Evolutionary conservation across 2,329 filamentous ascomycete species (phyloP).

Genomic region (Tolypocladium paradoxum): DNA sequence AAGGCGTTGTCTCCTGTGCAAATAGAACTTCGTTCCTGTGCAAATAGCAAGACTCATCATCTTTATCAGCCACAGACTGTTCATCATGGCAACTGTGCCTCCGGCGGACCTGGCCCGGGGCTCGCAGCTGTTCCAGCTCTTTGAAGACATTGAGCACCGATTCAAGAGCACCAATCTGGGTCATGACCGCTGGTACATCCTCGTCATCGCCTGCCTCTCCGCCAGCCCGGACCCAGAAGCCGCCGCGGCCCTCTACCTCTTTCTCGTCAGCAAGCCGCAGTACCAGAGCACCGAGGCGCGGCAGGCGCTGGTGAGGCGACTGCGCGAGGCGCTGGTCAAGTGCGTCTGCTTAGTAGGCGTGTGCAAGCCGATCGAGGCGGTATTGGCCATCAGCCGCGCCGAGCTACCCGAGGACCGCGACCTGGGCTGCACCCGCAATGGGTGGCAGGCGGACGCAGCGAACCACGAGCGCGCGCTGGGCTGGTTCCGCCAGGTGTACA

Average conservation of each 20-base stretch:
- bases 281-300: not conserved
- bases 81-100: not conserved
- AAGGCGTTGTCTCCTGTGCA: too few species aligned
- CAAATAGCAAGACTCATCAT: too few species aligned
- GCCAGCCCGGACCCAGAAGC: conserved; percentile 25
- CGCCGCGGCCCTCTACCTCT: conserved; percentile 41
- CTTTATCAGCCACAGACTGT: too few species aligned
- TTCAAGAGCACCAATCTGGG: not conserved
- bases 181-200: conserved; percentile 6
- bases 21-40: too few species aligned
- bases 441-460: not conserved
- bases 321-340: not conserved
- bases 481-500: conserved; percentile 28
- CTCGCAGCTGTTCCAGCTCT: not conserved
- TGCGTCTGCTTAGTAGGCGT: not conserved
- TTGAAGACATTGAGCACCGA: not conserved
- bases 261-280: conserved; percentile 23
- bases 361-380: not conserved
- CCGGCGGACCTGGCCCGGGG: not conserved
- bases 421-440: not conserved
- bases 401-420: not conserved
- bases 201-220: conserved; percentile 4
- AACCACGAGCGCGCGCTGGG: not conserved
- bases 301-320: not conserved
- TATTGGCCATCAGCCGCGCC: not conserved